A percentile compares a stretch with the other conserved stretches of the same genome.
These are phyloP conservation scores for Plasmodium gonderi DNA, from an alignment of 169 alveolate genomes.

Conservation along the genomic window DNA sequence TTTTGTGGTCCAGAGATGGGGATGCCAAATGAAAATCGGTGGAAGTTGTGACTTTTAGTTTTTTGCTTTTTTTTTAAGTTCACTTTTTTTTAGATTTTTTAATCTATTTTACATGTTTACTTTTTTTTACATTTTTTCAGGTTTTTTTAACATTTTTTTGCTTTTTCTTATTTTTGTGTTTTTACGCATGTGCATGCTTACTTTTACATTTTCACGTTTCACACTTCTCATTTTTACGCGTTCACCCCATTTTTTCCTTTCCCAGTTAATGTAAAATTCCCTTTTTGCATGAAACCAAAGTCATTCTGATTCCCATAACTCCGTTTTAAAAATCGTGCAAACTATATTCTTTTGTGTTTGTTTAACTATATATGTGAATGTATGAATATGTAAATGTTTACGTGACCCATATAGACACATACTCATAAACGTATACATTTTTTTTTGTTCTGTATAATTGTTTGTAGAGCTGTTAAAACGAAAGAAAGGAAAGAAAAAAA, in stretches of 20 bases:
- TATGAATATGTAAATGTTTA: neutral
- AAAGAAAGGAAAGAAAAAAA: neutral
- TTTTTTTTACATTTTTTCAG: neutral
- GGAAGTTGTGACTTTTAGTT: neutral
- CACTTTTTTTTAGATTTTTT: neutral
- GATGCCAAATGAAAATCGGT: neutral
- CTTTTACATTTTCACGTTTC: neutral
- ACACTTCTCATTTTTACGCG: neutral
- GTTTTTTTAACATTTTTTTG: neutral
- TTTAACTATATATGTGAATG: neutral
- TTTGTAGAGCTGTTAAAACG: neutral
- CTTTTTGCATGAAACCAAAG: neutral
- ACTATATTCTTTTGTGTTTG: neutral
- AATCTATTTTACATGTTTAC: neutral
- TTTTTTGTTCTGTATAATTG: neutral
- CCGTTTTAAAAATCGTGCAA: neutral
- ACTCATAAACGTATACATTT: neutral
- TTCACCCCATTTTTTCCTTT: neutral
- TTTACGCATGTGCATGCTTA: neutral
- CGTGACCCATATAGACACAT: neutral
- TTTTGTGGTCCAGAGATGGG: neutral
- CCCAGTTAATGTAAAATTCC: neutral
- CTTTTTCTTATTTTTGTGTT: neutral
- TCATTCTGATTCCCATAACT: neutral
- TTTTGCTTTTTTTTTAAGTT: neutral